Base-by-base conservation (phyloP, 805 yeast species). In the Wickerhamiella nectarea region DNA sequence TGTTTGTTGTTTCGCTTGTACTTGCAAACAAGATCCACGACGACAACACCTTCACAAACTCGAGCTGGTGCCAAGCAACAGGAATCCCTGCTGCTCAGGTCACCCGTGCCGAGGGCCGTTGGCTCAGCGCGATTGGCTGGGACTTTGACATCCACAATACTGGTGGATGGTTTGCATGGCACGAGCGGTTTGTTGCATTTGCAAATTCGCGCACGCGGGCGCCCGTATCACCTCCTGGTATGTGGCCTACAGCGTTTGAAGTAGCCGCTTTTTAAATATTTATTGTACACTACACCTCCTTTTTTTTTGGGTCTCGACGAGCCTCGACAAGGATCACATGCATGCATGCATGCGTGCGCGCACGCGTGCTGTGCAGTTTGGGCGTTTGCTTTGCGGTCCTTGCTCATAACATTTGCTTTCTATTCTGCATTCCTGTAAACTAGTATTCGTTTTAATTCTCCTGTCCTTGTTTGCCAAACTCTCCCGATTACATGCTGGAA, bases 41-140 rank as follows among this genome's bases (percentile, higher is more conserved):
- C 63, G 98, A 89, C 65, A 86, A 89, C 64, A 89, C 96, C 22
- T 89, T 89, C 59, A 85, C 94, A 48, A 89, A 89, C 65, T 78
- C 77, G 56, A 84, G 95, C 6, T 89, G 98, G 98, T 74, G 85
- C 34, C 86, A 85, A 49, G 97, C 96, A n/a, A 82, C 95, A 4
- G 93, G 93, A 15, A 70, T 89, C 49, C 62, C 74, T 6, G 68
- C 83, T 38, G 56, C 56, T 2, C 62, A 70, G 28, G 69, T 89
- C 49, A 85, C 87, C 55, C 55, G 58, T 14, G 64, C 75, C 48
- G 98, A 89, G 65, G 72, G 72, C 43, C 67, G 65, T 36, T 89
- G 93, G 89, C 68, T 84, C 15, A 22, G 17, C 11, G 26, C 24
- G 4, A 18, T 40, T 12, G 19, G 22, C 34, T 40, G 43, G 43